Conservation (phyloP, 805 yeast species). For the Saccharomycopsis javanensis region DNA sequence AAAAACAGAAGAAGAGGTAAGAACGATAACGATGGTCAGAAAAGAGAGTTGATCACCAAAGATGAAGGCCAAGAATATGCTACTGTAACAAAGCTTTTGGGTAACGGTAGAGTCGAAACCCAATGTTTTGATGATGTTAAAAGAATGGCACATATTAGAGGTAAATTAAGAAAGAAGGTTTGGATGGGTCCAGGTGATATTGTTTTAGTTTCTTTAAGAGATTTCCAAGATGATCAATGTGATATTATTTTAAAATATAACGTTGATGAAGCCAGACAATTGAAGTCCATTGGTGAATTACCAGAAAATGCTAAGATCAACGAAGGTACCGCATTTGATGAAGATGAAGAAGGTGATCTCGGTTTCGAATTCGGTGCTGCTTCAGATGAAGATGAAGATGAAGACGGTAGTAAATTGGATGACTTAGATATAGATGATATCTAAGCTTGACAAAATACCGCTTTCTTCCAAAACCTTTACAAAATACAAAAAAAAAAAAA, state of each 20-base stretch:
- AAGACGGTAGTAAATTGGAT: conserved; percentile 40
- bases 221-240: conserved; percentile 96
- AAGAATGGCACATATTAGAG: conserved; percentile 97
- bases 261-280: conserved; percentile 95
- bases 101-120: conserved; percentile 95
- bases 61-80: conserved; percentile 99
- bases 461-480: not conserved
- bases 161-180: conserved; percentile 97
- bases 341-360: conserved; percentile 93
- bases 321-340: conserved; percentile 95
- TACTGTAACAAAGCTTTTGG: conserved; percentile 95
- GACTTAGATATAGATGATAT: conserved; percentile 93
- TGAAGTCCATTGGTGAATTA: conserved; percentile 91
- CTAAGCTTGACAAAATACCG: conserved; percentile 31
- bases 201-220: conserved; percentile 90
- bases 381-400: conserved; percentile 69
- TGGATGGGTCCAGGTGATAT: conserved; percentile 99
- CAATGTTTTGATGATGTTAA: conserved; percentile 87
- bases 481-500: not conserved
- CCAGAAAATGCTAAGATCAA: conserved; percentile 93
- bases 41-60: conserved; percentile 84
- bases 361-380: conserved; percentile 97
- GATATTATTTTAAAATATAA: conserved; percentile 95
- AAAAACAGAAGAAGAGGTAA: conserved; percentile 95
- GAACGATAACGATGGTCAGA: conserved; percentile 83